A percentile compares a stretch with the other conserved stretches of the same genome.
These are phyloP conservation scores for Bremia lactucae DNA, from an alignment of 352 stramenopile species.

Conservation along the genomic window DNA sequence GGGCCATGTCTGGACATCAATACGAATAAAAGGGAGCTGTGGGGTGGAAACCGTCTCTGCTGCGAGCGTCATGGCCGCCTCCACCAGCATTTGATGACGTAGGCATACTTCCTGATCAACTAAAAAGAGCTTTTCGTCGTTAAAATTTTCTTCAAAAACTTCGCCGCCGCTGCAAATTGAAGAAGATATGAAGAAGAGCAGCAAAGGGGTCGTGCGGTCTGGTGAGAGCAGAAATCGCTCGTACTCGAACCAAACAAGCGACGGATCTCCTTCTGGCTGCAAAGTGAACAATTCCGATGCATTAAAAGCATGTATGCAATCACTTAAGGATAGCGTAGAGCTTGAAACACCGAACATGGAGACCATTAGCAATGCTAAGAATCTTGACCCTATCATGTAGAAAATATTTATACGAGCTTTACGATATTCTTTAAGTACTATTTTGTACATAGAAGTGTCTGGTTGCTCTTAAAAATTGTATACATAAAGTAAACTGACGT, in stretches of 20 bases:
- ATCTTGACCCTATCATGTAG: no score
- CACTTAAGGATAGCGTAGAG: no score
- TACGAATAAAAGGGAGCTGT: slow-evolving; percentile 18
- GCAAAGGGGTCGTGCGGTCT: slow-evolving; percentile 8
- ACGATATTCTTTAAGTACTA: no score
- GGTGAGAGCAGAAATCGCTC: slow-evolving; percentile 23
- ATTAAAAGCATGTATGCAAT: slow-evolving; percentile 7
- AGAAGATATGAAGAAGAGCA: slow-evolving; percentile 17
- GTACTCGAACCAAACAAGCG: slow-evolving; percentile 20
- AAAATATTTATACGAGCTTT: no score
- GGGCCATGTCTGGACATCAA: slow-evolving; percentile 14
- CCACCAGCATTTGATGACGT: slow-evolving; percentile 12
- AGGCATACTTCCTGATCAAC: slow-evolving; percentile 2
- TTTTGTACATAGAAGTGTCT: no score
- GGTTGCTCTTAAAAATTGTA: no score
- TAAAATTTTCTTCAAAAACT: not conserved
- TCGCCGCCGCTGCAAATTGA: slow-evolving; percentile 1
- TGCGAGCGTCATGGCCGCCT: slow-evolving; percentile 8
- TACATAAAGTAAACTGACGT: no score
- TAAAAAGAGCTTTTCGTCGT: not conserved
- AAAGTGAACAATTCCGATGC: slow-evolving; percentile 9
- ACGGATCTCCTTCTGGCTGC: slow-evolving; percentile 2
- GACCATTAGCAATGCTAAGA: no score
- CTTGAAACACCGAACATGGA: no score
- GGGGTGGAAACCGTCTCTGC: slow-evolving; percentile 11